Percentiles rank a stretch among this genome's conserved stretches.
These are phyloP conservation scores for Micractinium conductrix DNA, from an alignment of 139 green algal genomes.

Conservation along the genomic window DNA sequence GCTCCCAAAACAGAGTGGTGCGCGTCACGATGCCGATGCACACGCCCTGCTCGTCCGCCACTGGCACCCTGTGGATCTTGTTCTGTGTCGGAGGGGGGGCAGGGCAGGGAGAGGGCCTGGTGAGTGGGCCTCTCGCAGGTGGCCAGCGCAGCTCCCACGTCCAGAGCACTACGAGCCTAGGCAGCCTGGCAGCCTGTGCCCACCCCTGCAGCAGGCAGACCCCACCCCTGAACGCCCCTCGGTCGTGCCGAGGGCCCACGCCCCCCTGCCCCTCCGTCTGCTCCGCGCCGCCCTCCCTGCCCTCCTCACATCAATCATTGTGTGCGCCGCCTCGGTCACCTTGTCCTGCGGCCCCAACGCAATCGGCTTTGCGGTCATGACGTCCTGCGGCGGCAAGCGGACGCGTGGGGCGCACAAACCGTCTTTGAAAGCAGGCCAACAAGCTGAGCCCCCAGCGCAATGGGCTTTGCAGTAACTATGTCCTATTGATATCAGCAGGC, in stretches of 20 bases:
- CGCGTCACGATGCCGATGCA: constrained; percentile 60
- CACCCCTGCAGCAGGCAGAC: no score
- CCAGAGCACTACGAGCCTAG: neutral
- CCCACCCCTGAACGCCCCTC: no score
- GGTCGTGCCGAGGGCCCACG: no score
- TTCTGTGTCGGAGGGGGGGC: constrained; percentile 35
- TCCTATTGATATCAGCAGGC: no score
- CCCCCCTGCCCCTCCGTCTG: no score
- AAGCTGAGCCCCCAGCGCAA: no score
- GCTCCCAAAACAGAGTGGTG: constrained; percentile 59
- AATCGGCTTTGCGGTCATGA: constrained; percentile 28
- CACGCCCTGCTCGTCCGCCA: constrained; percentile 47
- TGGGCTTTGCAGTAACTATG: neutral
- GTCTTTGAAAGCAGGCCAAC: neutral
- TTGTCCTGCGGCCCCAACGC: neutral
- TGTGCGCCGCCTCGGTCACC: constrained; percentile 1
- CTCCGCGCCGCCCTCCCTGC: no score
- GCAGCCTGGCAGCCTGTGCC: no score
- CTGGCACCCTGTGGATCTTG: constrained; percentile 59
- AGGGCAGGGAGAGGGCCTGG: no score
- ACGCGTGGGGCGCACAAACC: no score
- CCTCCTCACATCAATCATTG: constrained; percentile 8
- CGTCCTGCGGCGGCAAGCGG: neutral
- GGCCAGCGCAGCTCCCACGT: neutral
- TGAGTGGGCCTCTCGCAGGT: neutral